A percentile compares a stretch with the other conserved stretches of the same genome.
These are phyloP conservation scores for Wickerhamiella allomyrinae DNA, from an alignment of 805 yeast species.

Conservation along the genomic window DNA sequence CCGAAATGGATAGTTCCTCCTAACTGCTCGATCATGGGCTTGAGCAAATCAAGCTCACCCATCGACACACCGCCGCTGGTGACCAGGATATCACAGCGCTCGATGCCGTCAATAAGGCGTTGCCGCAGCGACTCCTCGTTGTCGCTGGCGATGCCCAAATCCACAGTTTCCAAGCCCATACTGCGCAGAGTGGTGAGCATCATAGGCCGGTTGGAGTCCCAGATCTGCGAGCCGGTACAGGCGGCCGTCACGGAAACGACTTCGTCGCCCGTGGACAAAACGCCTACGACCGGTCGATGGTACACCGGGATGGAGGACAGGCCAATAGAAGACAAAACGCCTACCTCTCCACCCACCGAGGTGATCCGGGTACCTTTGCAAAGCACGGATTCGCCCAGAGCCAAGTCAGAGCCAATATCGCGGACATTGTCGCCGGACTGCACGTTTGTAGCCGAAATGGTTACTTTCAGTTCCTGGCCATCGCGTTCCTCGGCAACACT, in stretches of 20 bases:
- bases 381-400: conserved; percentile 28
- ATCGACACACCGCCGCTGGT: conserved; percentile 48
- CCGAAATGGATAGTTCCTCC: conserved; percentile 38
- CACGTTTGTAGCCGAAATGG: conserved; percentile 30
- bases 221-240: conserved; percentile 32
- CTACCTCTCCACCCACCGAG: conserved; percentile 36
- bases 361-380: conserved; percentile 28
- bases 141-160: conserved; percentile 39
- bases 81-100: conserved; percentile 30
- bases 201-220: conserved; percentile 38
- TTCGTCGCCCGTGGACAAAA: conserved; percentile 41
- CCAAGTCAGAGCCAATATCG: conserved; percentile 34
- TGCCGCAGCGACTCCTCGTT: conserved; percentile 20
- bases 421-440: conserved; percentile 33
- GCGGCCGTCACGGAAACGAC: conserved; percentile 25
- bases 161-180: conserved; percentile 28
- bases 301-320: conserved; percentile 27
- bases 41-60: conserved; percentile 41
- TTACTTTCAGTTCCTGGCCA: conserved; percentile 32
- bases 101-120: conserved; percentile 20
- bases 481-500: conserved; percentile 25
- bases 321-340: conserved; percentile 36
- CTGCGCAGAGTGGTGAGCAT: conserved; percentile 26
- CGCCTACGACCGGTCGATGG: conserved; percentile 32
- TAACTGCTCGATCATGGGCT: conserved; percentile 34